Base-by-base conservation (phyloP, 768 basidiomycete species). In the Tulasnella sp. region DNA sequence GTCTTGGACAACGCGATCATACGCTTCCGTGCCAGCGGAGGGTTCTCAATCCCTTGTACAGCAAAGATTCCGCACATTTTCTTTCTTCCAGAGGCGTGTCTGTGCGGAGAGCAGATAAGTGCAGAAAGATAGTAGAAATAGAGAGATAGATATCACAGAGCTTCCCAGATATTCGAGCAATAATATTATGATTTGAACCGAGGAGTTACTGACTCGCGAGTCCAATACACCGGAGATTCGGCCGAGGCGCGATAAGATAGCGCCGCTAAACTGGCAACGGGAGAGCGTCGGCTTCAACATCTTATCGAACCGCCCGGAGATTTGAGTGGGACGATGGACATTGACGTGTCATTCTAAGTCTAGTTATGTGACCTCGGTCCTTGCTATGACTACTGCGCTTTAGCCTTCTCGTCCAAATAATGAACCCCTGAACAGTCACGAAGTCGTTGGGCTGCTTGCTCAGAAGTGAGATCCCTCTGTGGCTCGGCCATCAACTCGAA, bases 61-160 rank as follows among this genome's bases (percentile, higher is more conserved):
- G 87, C 89, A 64, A 92, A 75, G 66, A 97, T 96, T 65, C 92
- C 92, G 69, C 92, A 97, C 92, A 97, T 97, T 24, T 72, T 17
- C 15, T 15, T 38, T 38, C 34, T 38, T 38, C 34, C 5, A 38
- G 30, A 38, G 29, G 45, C n/a, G 45, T 7, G 45, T 43, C 10
- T 10, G 41, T 43, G 41, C 10, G 41, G 41, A 43, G n/a, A 43
- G 41, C 11, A 43, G 41, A 43, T 7, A 27, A 15, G 34, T 38
- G 34, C 15, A 15, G 34, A 38, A 7, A 15, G 34, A 7, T 38
- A 38, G 34, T 15, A 38, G 34, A 38, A 38, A 38, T 38, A 38
- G 15, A 38, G 34, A 38, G 34, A n/a, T n/a, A 38, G 34, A 38
- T 38, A 38, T 38, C 7, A 15, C 34, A 38, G 15, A 15, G 34